Base-by-base conservation (phyloP, 2,329 filamentous ascomycete genomes). In the Pestalotiopsis sp. region DNA sequence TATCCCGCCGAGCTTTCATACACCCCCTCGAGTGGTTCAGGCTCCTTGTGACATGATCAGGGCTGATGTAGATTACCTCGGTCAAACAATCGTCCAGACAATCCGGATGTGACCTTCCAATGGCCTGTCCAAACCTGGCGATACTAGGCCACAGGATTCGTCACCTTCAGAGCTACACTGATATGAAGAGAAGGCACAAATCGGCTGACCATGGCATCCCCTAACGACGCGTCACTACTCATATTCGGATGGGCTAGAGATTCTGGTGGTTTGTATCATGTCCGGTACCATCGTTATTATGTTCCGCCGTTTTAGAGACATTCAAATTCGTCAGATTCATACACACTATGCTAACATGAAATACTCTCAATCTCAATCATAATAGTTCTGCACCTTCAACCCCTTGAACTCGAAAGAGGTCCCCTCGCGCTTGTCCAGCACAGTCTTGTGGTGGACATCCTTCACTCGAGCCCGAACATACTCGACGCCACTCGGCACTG, bases 391-490 rank as follows among this genome's bases (percentile, higher is more conserved):
- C 20, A 74, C 73, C 25, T 73, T 73, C 60, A 74, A 38, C 5
- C 73, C 73, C 64, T 82, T 82, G 71, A 82, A 83, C 69, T 82
- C 78, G 64, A 84, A 84, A 4, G 77, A 76, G 2, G 82, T 84
- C 1, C 82, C 82, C 45, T 82, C 81, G 17, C 82, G 76, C 67
- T 80, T 82, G 39, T 82, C 80, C 49, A 83, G 56, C 4, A 85
- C 81, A 6, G 78, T 80, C 75, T 82, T 83, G 67, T 83, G 69
- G 72, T 84, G 82, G 41, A 84, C 82, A 71, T 84, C 82, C 73
- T 80, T 83, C 27, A 84, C 83, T 9, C 82, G 75, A 1, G 82
- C 83, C 2, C 83, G 78, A 13, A 84, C 82, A 67, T 84, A 85
- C 58, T 84, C 82, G 1, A 80, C 83, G 0, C 82, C 83, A 1